Conservation (phyloP, 129 eudicot species). For the Lactuca saligna region DNA sequence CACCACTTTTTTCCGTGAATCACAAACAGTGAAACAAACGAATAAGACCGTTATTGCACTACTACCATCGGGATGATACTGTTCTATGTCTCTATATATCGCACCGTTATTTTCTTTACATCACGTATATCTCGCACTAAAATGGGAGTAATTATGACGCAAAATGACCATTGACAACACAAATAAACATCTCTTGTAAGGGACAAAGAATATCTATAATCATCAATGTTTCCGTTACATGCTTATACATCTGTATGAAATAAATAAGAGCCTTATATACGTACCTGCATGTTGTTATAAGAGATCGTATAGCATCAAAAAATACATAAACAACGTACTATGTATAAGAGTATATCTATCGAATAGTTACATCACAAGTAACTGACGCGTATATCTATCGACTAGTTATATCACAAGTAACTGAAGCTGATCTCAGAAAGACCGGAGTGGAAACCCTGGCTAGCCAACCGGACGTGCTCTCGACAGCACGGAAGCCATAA, state of each 20-base stretch:
- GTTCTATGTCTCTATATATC: too few relatives aligned
- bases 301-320: background rate
- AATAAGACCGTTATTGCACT: too few relatives aligned
- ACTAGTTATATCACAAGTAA: slow-evolving; percentile 17
- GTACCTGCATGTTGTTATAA: background rate
- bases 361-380: slow-evolving; percentile 13
- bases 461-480: slow-evolving; percentile 10
- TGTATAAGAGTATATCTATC: background rate
- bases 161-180: background rate
- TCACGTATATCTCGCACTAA: too few relatives aligned
- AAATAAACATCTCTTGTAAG: background rate
- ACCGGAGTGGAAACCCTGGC: slow-evolving; percentile 14
- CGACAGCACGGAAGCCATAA: slow-evolving; percentile 4
- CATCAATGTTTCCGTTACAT: background rate
- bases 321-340: background rate
- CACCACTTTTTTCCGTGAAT: background rate
- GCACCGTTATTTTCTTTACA: too few relatives aligned
- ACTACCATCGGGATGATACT: too few relatives aligned
- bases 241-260: too few relatives aligned
- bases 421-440: slow-evolving; percentile 32
- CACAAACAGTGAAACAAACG: too few relatives aligned
- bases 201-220: background rate
- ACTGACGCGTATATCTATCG: slow-evolving; percentile 4
- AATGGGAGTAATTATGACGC: background rate
- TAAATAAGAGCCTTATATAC: background rate